These are phyloP conservation scores for Cardiosporidium cionae DNA, from an alignment of 169 alveolate species.

Conservation along the genomic window DNA sequence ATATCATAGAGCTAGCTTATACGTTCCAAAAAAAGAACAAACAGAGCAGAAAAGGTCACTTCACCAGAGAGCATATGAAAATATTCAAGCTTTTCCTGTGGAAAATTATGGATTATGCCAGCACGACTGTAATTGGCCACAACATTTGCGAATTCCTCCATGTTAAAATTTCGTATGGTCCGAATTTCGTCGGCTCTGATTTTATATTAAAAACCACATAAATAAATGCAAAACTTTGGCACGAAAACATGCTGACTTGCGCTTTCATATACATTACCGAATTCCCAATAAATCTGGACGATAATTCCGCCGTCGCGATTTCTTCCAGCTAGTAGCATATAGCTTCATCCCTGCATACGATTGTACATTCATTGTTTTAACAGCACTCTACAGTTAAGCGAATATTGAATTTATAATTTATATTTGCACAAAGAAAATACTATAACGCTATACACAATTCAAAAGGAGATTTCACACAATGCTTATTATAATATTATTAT, in stretches of 20 bases:
- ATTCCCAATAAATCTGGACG: constrained; percentile 33
- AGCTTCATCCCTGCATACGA: constrained; percentile 16
- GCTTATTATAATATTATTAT: neutral
- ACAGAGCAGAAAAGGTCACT: too few relatives aligned
- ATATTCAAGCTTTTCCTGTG: constrained; percentile 29
- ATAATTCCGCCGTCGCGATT: constrained; percentile 20
- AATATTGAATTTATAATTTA: too few relatives aligned
- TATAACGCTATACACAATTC: neutral
- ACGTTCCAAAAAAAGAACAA: too few relatives aligned
- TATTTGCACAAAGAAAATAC: neutral
- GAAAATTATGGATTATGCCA: constrained; percentile 18
- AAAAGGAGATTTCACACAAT: too few relatives aligned
- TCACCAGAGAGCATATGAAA: constrained; percentile 37
- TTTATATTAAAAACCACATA: too few relatives aligned
- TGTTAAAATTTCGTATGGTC: constrained; percentile 25
- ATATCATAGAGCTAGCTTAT: too few relatives aligned
- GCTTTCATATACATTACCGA: too few relatives aligned
- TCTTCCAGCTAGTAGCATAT: constrained; percentile 27
- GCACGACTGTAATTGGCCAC: constrained; percentile 20
- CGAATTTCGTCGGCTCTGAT: constrained; percentile 16
- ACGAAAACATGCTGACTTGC: too few relatives aligned
- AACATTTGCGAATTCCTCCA: constrained; percentile 21
- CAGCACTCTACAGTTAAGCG: too few relatives aligned
- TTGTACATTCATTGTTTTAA: too few relatives aligned
- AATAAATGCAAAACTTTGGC: too few relatives aligned